These are phyloP conservation scores for Ottelia alismoides DNA, from an alignment of 106 monocot species.

Conservation along the genomic window DNA sequence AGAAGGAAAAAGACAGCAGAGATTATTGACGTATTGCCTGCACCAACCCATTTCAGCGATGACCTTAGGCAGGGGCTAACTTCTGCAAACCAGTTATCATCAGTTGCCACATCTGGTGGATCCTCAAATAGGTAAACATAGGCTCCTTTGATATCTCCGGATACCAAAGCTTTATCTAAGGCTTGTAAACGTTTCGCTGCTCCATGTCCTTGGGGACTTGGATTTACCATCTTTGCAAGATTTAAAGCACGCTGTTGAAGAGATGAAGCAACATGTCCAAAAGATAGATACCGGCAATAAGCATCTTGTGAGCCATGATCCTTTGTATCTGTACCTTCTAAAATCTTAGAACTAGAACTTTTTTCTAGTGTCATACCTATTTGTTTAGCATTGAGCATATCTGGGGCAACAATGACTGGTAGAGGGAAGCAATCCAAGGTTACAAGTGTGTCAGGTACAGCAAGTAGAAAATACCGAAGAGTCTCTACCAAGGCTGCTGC, in stretches of 20 bases:
- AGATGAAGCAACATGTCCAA: slow-evolving; percentile 51
- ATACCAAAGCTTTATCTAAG: slow-evolving; percentile 65
- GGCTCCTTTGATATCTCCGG: slow-evolving; percentile 56
- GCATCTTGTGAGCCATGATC: slow-evolving; percentile 29
- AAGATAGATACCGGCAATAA: slow-evolving; percentile 48
- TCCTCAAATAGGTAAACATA: slow-evolving; percentile 79
- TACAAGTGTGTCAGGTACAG: slow-evolving; percentile 81
- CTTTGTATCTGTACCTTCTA: slow-evolving; percentile 10
- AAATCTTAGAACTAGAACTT: slow-evolving; percentile 11
- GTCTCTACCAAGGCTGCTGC: slow-evolving; percentile 44
- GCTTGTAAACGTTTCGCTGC: slow-evolving; percentile 66
- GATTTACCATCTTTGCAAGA: slow-evolving; percentile 70
- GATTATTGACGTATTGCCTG: slow-evolving; percentile 45
- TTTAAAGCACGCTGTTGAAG: slow-evolving; percentile 58
- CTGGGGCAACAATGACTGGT: slow-evolving; percentile 49
- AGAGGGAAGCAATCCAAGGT: slow-evolving; percentile 79
- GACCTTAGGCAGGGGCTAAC: slow-evolving; percentile 70
- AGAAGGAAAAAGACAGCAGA: slow-evolving; percentile 81
- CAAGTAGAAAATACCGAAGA: slow-evolving; percentile 63
- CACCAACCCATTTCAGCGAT: slow-evolving; percentile 86
- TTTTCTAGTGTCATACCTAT: neutral
- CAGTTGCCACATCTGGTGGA: slow-evolving; percentile 44
- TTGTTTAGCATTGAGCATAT: slow-evolving; percentile 8
- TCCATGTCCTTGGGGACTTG: slow-evolving; percentile 59
- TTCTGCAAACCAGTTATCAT: slow-evolving; percentile 82